A percentile compares a stretch with the other conserved stretches of the same genome.
Conservation (phyloP, 345 rosid species). For the Eucalyptus leucophloia region DNA sequence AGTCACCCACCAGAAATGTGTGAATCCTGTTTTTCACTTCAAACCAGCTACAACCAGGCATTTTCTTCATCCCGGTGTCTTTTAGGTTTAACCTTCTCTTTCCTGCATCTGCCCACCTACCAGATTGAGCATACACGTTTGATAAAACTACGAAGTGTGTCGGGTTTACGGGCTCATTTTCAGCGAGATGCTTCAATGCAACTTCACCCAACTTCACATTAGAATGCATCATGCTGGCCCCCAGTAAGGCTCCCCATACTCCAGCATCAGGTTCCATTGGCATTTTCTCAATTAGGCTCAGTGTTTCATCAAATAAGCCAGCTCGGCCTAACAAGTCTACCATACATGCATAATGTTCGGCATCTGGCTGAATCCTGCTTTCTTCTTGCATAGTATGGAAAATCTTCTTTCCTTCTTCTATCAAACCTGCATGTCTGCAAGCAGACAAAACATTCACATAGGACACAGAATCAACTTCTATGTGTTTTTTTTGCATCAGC, state of each 20-base stretch:
- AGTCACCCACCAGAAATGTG: neutral
- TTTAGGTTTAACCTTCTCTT: conserved; percentile 13
- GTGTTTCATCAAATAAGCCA: conserved; percentile 36
- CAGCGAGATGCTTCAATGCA: conserved; percentile 26
- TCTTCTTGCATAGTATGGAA: conserved; percentile 30
- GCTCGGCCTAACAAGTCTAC: conserved; percentile 56
- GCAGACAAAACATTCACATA: conserved; percentile 44
- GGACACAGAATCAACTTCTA: conserved; percentile 22
- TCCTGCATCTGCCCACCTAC: conserved; percentile 27
- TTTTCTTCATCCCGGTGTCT: conserved; percentile 15
- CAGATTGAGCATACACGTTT: conserved; percentile 20
- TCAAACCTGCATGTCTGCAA: conserved; percentile 52
- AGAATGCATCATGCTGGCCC: conserved; percentile 38
- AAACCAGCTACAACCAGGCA: conserved; percentile 49
- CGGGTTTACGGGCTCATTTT: conserved; percentile 44
- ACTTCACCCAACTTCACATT: conserved; percentile 36
- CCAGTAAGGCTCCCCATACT: conserved; percentile 55
- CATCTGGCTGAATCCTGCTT: conserved; percentile 13
- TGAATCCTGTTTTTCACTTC: neutral
- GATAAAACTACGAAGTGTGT: conserved; percentile 24
- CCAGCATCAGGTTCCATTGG: conserved; percentile 43
- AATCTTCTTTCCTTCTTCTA: conserved; percentile 35
- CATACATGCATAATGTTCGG: conserved; percentile 50
- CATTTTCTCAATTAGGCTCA: conserved; percentile 27
- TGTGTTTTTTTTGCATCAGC: conserved; percentile 25